Evolutionary conservation across 2,329 filamentous ascomycete genomes (phyloP).

Genomic region (Pseudofabraea citricarpa): DNA sequence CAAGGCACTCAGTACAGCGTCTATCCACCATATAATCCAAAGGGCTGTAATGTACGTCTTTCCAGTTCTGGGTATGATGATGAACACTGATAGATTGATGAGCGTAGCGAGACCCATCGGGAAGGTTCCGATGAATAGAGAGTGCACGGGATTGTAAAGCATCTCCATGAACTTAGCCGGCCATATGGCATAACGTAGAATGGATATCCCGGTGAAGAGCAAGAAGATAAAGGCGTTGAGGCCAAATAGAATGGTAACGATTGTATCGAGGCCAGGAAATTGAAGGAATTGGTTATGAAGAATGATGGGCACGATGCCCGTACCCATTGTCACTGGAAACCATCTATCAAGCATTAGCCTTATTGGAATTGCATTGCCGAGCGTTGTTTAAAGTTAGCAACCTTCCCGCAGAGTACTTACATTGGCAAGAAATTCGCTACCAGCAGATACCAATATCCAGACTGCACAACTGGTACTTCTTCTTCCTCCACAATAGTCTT

Average conservation of each 20-base stretch:
- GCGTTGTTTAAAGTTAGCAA: background rate
- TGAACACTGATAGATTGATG: conserved; percentile 52
- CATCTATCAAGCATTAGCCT: conserved; percentile 3
- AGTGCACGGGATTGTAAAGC: conserved; percentile 3
- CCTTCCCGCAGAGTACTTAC: background rate
- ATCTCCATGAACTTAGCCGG: conserved; percentile 2
- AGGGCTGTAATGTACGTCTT: conserved; percentile 14
- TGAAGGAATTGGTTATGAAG: conserved; percentile 3
- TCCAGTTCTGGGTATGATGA: background rate
- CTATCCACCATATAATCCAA: conserved; percentile 53
- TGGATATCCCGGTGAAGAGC: background rate
- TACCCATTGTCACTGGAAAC: conserved; percentile 4
- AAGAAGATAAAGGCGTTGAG: conserved; percentile 1
- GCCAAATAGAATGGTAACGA: background rate
- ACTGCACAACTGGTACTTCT: too few relatives aligned
- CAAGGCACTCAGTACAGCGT: conserved; percentile 43
- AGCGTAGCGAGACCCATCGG: conserved; percentile 65
- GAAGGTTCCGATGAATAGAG: conserved; percentile 59
- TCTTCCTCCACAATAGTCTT: background rate
- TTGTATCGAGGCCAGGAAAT: background rate
- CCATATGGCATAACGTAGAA: conserved; percentile 2
- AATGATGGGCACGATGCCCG: conserved; percentile 3
- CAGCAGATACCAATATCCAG: conserved; percentile 1
- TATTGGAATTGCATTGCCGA: background rate
- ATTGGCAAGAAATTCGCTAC: conserved; percentile 2